These are phyloP conservation scores for Nyssa sinensis DNA, from an alignment of 148 eudicot species.

Conservation along the genomic window DNA sequence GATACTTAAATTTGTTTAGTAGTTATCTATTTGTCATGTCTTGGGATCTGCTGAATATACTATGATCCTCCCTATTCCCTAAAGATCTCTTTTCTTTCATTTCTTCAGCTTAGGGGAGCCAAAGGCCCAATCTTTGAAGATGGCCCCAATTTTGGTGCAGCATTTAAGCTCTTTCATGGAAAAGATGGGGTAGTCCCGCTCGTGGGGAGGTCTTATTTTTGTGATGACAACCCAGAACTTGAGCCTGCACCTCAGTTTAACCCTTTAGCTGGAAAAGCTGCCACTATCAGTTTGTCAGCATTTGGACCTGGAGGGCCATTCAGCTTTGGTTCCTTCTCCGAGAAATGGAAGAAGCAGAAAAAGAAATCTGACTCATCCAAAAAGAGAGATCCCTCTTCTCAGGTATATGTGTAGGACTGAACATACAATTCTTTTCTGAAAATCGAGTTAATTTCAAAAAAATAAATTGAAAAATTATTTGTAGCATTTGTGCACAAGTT, in stretches of 20 bases:
- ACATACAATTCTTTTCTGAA: not conserved
- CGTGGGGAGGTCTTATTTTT: conserved; percentile 28
- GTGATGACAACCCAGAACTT: conserved; percentile 26
- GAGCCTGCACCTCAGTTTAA: conserved; percentile 46
- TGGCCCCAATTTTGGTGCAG: conserved; percentile 70
- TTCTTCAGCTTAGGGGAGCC: conserved; percentile 45
- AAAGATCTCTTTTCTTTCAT: not conserved
- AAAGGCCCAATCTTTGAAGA: conserved; percentile 92
- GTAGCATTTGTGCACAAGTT: no score
- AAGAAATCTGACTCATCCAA: conserved; percentile 44
- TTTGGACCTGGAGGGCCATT: conserved; percentile 85
- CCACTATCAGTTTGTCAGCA: conserved; percentile 66
- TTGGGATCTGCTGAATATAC: not conserved
- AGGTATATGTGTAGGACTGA: conserved; percentile 30
- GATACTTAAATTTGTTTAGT: not conserved
- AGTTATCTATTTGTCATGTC: not conserved
- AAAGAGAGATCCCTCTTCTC: conserved; percentile 29
- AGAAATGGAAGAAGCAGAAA: conserved; percentile 48
- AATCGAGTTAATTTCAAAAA: not conserved
- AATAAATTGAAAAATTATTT: no score
- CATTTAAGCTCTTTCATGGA: conserved; percentile 78
- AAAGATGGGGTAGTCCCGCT: conserved; percentile 80
- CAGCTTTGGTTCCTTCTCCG: conserved; percentile 49
- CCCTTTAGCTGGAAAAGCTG: conserved; percentile 70
- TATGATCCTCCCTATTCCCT: not conserved